Evolutionary conservation across 2,329 filamentous ascomycete species (phyloP).

Genomic region (Paracamarosporium sp.): DNA sequence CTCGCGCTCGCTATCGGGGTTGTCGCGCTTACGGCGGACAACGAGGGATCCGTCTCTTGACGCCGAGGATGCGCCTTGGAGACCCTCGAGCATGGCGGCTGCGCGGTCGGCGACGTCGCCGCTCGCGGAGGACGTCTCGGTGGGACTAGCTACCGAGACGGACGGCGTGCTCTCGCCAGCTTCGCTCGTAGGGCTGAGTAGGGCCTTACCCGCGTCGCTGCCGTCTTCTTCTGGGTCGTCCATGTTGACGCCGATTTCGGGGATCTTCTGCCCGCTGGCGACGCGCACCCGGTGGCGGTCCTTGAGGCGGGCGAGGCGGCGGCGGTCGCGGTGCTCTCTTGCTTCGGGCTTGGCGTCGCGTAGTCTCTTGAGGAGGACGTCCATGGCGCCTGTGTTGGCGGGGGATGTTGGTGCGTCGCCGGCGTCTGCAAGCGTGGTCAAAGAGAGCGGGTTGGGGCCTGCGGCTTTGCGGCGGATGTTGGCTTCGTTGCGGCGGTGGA

Average conservation of each 20-base stretch:
- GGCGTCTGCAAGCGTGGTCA: constrained; percentile 54
- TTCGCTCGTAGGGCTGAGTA: constrained; percentile 59
- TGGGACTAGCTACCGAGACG: constrained; percentile 40
- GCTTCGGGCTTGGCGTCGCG: constrained; percentile 90
- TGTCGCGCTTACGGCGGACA: constrained; percentile 72
- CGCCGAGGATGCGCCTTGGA: constrained; percentile 68
- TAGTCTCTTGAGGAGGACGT: constrained; percentile 91
- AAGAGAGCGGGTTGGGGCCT: constrained; percentile 60
- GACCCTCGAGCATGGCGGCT: constrained; percentile 81
- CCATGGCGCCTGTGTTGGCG: constrained; percentile 90
- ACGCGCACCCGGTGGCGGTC: constrained; percentile 89
- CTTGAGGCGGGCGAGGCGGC: constrained; percentile 86
- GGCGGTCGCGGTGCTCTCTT: constrained; percentile 85
- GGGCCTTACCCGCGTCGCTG: constrained; percentile 58
- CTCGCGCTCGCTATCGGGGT: constrained; percentile 78
- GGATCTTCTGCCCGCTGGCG: constrained; percentile 87
- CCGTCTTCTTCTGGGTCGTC: constrained; percentile 46
- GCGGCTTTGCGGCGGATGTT: constrained; percentile 83
- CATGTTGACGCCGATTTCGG: constrained; percentile 68
- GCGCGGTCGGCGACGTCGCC: constrained; percentile 84
- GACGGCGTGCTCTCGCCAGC: constrained; percentile 32
- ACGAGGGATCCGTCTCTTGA: constrained; percentile 54
- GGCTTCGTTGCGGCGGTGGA: constrained; percentile 82
- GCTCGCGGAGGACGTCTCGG: constrained; percentile 44
- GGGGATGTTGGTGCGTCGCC: constrained; percentile 59